Percentiles rank a stretch among this genome's conserved stretches.
These are phyloP conservation scores for Kalanchoe fedtschenkoi DNA, from an alignment of 164 flowering plant genomes.

Conservation along the genomic window DNA sequence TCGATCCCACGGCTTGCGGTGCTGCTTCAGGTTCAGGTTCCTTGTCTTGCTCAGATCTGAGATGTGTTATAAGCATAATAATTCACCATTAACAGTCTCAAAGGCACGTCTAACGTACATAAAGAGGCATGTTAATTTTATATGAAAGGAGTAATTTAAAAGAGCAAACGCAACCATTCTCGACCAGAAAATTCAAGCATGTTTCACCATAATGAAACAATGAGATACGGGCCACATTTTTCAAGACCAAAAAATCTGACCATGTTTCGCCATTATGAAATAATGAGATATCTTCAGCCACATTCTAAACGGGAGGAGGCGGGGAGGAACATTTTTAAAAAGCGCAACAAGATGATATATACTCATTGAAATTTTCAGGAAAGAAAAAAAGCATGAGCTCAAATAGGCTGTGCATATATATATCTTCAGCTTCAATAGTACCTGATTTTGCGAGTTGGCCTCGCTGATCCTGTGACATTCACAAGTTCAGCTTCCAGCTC, in stretches of 20 bases:
- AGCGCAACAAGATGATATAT: background rate
- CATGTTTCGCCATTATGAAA: background rate
- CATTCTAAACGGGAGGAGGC: too few relatives aligned
- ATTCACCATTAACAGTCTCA: background rate
- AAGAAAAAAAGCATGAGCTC: background rate
- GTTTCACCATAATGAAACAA: background rate
- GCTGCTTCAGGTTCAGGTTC: slow-evolving; percentile 79
- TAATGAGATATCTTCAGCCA: too few relatives aligned
- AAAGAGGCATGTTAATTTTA: background rate
- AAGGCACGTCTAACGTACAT: background rate
- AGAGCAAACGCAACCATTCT: background rate
- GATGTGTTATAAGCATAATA: background rate
- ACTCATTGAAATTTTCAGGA: background rate
- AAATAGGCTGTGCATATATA: background rate
- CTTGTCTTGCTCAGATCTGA: slow-evolving; percentile 97
- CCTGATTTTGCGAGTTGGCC: slow-evolving; percentile 92
- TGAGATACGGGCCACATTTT: too few relatives aligned
- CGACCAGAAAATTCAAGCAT: background rate
- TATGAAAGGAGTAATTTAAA: background rate
- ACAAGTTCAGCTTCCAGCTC: slow-evolving; percentile 99
- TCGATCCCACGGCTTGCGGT: slow-evolving; percentile 54
- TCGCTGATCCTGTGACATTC: slow-evolving; percentile 72
- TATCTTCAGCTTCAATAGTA: slow-evolving; percentile 10
- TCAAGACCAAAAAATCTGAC: background rate
- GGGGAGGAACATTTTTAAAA: too few relatives aligned